These are phyloP conservation scores for Kwoniella sp. DNA, from an alignment of 768 basidiomycete genomes.

Conservation along the genomic window DNA sequence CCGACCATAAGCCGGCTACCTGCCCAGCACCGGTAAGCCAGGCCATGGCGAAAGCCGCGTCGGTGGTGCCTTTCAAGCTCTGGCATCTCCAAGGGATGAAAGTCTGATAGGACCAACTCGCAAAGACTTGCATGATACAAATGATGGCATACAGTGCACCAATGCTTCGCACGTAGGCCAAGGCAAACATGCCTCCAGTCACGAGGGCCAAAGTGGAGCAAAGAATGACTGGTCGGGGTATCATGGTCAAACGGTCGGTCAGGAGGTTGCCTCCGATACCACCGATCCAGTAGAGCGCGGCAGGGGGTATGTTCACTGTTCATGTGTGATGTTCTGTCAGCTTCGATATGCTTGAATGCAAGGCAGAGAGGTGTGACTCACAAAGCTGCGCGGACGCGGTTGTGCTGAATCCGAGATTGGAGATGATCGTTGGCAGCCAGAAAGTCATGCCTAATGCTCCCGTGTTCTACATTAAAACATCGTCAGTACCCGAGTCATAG, in stretches of 20 bases:
- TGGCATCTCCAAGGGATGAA: constrained; percentile 36
- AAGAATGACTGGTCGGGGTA: constrained; percentile 28
- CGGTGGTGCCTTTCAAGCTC: constrained; percentile 28
- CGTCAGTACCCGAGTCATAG: constrained; percentile 12
- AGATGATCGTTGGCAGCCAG: constrained; percentile 44
- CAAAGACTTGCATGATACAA: constrained; percentile 23
- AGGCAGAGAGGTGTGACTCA: constrained; percentile 5
- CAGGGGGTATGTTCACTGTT: constrained; percentile 32
- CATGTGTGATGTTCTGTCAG: constrained; percentile 7
- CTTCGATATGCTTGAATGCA: constrained; percentile 18
- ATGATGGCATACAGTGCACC: constrained; percentile 32
- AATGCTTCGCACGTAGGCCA: constrained; percentile 21
- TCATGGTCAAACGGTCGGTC: constrained; percentile 14
- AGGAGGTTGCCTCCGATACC: constrained; percentile 23
- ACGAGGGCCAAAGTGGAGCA: constrained; percentile 11
- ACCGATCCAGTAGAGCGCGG: constrained; percentile 23
- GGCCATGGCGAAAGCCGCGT: constrained; percentile 37
- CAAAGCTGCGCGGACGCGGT: constrained; percentile 15
- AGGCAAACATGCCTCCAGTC: constrained; percentile 14
- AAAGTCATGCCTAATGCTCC: constrained; percentile 31
- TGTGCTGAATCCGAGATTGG: constrained; percentile 34
- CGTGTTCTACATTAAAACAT: constrained; percentile 12
- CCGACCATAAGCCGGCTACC: constrained; percentile 17
- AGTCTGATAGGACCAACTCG: constrained; percentile 9
- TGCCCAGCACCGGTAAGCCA: constrained; percentile 33